Evolutionary conservation across 2,329 filamentous ascomycete genomes (phyloP).

Genomic region (Lachnellula occidentalis): DNA sequence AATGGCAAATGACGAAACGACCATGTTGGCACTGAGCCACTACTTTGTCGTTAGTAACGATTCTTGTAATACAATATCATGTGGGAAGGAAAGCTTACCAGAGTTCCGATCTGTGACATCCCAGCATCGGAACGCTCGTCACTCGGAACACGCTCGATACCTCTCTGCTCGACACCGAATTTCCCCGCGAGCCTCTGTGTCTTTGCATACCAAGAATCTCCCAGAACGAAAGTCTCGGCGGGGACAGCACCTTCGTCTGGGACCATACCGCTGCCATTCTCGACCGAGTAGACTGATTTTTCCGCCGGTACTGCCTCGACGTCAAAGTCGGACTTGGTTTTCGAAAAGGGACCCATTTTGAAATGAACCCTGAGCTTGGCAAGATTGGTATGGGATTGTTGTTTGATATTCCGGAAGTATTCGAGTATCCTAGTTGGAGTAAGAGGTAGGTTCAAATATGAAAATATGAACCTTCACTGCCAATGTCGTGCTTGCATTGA

Average conservation of each 20-base stretch:
- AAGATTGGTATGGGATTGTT: conserved; percentile 4
- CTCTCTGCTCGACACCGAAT: conserved; percentile 66
- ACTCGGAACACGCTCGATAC: conserved; percentile 69
- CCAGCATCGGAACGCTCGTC: conserved; percentile 62
- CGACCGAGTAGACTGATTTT: conserved; percentile 11
- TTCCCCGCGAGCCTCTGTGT: conserved; percentile 58
- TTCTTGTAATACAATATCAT: neutral
- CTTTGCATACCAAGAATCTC: conserved; percentile 50
- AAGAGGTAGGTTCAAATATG: neutral
- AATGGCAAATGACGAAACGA: conserved; percentile 70
- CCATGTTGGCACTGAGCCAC: conserved; percentile 77
- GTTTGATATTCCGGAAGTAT: neutral
- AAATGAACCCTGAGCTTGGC: neutral
- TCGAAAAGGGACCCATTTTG: conserved; percentile 9
- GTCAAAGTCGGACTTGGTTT: conserved; percentile 18
- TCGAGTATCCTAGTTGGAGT: neutral
- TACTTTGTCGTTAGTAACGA: conserved; percentile 28
- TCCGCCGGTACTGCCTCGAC: conserved; percentile 22
- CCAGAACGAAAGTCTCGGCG: conserved; percentile 53
- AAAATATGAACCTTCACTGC: neutral
- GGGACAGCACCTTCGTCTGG: conserved; percentile 39
- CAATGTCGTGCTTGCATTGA: conserved; percentile 1
- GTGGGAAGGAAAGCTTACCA: conserved; percentile 46
- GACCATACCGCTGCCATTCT: conserved; percentile 18
- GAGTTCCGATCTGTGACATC: conserved; percentile 62